phyloP scores from a whole-genome alignment of 1,284 basidiomycete genomes.

The Sporisorium reilianum region DNA sequence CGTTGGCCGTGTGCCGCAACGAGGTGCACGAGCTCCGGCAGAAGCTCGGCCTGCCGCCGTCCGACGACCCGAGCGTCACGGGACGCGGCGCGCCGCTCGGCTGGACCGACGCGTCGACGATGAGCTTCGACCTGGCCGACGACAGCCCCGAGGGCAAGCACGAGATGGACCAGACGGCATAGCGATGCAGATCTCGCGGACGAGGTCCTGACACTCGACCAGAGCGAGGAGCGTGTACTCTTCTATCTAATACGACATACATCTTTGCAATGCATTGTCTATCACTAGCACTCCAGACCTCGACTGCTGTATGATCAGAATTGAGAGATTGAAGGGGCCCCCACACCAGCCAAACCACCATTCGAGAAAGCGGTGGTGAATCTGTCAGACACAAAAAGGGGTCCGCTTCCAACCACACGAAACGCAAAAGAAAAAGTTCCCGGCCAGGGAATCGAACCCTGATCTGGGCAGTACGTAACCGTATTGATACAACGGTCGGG shows the following conservation, averaged over 20 bases:
- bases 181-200: too few species aligned
- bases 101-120: constrained; percentile 20
- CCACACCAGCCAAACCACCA: too few species aligned
- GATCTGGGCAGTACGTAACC: constrained; percentile 29
- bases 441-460: constrained; percentile 58
- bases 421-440: constrained; percentile 17
- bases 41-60: constrained; percentile 58
- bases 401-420: too few species aligned
- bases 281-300: too few species aligned
- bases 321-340: too few species aligned
- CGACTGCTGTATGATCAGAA: too few species aligned
- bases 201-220: too few species aligned
- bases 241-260: too few species aligned
- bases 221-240: too few species aligned
- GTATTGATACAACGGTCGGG: neutral
- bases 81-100: constrained; percentile 30
- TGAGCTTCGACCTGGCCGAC: constrained; percentile 2
- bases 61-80: constrained; percentile 40
- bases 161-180: constrained; percentile 43
- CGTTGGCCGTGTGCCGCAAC: constrained; percentile 78
- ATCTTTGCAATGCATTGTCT: too few species aligned
- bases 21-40: constrained; percentile 78
- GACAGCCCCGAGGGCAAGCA: constrained; percentile 7
- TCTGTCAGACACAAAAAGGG: too few species aligned
- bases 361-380: too few species aligned